Evolutionary conservation across 805 yeast species (phyloP).

Genomic region (Brettanomyces sp.): DNA sequence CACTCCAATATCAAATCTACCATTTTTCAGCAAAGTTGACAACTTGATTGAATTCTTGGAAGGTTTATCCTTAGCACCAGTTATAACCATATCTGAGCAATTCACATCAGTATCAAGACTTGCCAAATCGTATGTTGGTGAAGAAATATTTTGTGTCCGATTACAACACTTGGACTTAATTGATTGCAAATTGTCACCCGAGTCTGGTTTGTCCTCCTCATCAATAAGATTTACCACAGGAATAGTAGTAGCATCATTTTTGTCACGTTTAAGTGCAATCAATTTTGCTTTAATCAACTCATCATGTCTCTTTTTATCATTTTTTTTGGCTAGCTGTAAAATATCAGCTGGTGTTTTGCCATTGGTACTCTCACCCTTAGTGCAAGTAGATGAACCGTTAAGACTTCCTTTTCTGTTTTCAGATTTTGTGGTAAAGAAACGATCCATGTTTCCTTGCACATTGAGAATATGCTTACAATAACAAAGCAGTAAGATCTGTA

Average conservation of each 20-base stretch:
- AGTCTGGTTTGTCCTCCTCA: too few species aligned
- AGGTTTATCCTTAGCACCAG: neutral
- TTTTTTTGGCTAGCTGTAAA: neutral
- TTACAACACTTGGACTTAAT: neutral
- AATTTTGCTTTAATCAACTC: neutral
- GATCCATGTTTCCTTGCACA: neutral
- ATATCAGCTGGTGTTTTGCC: neutral
- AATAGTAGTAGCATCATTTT: too few species aligned
- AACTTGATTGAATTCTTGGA: neutral
- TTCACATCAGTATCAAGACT: neutral
- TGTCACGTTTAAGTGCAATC: neutral
- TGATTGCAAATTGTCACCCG: neutral
- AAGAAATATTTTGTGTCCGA: too few species aligned
- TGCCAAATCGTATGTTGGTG: too few species aligned
- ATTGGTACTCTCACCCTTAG: neutral
- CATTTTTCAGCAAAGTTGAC: slow-evolving; percentile 6
- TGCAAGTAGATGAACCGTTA: neutral
- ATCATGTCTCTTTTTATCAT: neutral
- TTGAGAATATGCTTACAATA: too few species aligned
- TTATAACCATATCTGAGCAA: neutral
- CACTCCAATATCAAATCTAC: slow-evolving; percentile 9
- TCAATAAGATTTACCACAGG: too few species aligned
- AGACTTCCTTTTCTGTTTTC: neutral
- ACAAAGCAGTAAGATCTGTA: too few species aligned
- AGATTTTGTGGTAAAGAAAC: neutral